phyloP scores from a whole-genome alignment of 2,329 filamentous ascomycete species.

The Aspergillus sp. region DNA sequence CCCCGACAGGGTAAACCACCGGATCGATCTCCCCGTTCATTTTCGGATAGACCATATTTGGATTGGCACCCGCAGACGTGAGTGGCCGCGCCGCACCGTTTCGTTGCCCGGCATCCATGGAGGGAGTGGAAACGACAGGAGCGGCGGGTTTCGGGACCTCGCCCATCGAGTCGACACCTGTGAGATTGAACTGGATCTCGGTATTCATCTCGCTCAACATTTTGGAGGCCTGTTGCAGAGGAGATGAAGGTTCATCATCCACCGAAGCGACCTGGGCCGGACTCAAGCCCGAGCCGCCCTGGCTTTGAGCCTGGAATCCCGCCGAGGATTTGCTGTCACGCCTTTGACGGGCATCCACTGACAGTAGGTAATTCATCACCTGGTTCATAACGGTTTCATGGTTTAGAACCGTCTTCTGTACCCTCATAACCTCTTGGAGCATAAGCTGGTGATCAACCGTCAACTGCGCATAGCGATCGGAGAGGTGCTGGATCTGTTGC shows the following conservation, averaged over 20 bases:
- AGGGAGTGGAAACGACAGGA: constrained; percentile 47
- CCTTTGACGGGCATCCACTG: constrained; percentile 54
- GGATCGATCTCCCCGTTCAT: constrained; percentile 52
- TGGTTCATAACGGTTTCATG: constrained; percentile 63
- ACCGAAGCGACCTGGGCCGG: constrained; percentile 37
- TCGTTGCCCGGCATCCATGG: constrained; percentile 43
- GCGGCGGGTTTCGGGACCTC: constrained; percentile 46
- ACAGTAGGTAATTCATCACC: constrained; percentile 59
- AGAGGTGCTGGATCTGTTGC: constrained; percentile 79
- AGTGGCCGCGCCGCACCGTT: constrained; percentile 36
- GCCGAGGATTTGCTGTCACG: constrained; percentile 47
- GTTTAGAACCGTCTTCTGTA: constrained; percentile 62
- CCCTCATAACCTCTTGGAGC: constrained; percentile 53
- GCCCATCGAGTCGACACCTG: constrained; percentile 57
- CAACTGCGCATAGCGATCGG: constrained; percentile 75
- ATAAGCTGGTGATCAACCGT: constrained; percentile 56
- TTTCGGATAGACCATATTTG: constrained; percentile 40
- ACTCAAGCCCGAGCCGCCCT: constrained; percentile 32
- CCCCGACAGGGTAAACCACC: constrained; percentile 83
- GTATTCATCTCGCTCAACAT: constrained; percentile 56
- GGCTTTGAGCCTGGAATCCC: constrained; percentile 34
- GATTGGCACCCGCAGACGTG: constrained; percentile 39
- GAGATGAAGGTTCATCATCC: constrained; percentile 58
- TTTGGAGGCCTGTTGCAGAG: constrained; percentile 59
- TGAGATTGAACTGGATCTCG: constrained; percentile 54